Evolutionary conservation across 129 eudicot species (phyloP), one percentile per base, ranked within the genome.

Genomic region (Dittrichia graveolens): DNA sequence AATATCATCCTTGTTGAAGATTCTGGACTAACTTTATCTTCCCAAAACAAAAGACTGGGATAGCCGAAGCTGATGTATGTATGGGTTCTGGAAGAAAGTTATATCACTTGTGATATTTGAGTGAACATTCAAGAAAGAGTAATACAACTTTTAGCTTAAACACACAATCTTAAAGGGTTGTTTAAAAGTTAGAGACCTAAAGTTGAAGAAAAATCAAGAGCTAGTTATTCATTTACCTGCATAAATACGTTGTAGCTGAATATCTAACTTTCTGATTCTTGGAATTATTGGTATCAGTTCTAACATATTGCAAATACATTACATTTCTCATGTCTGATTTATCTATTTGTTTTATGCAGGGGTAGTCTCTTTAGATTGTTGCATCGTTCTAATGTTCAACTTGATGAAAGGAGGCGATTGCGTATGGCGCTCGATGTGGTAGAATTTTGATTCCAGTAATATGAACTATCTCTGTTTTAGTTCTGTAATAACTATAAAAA

Each of bases 351-450:
- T 63, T 16, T 38, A 44, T 81, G 77, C 95, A 92, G 98, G 86
- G 98, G 96, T 54, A 89, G 98, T 81, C 74, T 92, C 67, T 92
- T 79, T 79, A 87, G 78, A 78, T 80, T 92, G 67, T 75, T 92
- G 69, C 98, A 92, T 83, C 96, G 93, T 41, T 82, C 95, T 54
- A 87, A 83, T 70, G 65, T 81, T 76, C 98, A 85, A 73, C 86
- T 92, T 58, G 96, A 92, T 65, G 98, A 92, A 73, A 85, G 75
- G 73, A 87, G 84, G 85, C 89, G 96, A 49, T 72, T 89, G 88
- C 81, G 81, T 56, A 89, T 92, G 98, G 98, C 98, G 60, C 86
- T 92, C 68, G 98, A 92, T 71, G 98, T 92, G 96, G 98, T 89
- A 85, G 41, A 16, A 53, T 0, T 61, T 85, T 14, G 61, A 39